Conservation (phyloP, 495 filamentous ascomycete species). For the Talaromyces liani region DNA sequence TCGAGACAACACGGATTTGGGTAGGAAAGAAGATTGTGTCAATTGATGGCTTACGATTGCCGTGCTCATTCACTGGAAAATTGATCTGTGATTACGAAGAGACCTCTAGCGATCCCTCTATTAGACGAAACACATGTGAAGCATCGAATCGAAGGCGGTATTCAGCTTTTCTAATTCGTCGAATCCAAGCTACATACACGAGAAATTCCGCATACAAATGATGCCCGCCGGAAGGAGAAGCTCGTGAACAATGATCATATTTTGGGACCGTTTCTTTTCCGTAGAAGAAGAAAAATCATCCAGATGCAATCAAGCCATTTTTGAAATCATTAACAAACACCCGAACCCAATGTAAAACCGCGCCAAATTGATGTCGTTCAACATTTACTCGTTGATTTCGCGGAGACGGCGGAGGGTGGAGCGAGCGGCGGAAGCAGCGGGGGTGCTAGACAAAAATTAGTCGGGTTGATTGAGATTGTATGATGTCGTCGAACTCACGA, state of each 20-base stretch:
- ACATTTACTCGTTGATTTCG: slow-evolving; percentile 88
- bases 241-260: slow-evolving; percentile 6
- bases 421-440: slow-evolving; percentile 90
- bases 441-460: slow-evolving; percentile 55
- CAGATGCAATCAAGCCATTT: slow-evolving; percentile 9
- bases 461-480: slow-evolving; percentile 12
- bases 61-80: too few species aligned
- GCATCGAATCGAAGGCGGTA: slow-evolving; percentile 4
- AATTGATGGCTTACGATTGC: neutral
- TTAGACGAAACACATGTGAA: neutral
- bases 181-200: slow-evolving; percentile 10
- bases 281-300: slow-evolving; percentile 3
- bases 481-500: slow-evolving; percentile 58
- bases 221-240: slow-evolving; percentile 9
- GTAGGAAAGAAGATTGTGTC: neutral
- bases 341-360: slow-evolving; percentile 30
- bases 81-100: neutral
- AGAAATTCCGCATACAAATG: slow-evolving; percentile 6
- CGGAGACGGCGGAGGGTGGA: slow-evolving; percentile 96
- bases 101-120: neutral
- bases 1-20: neutral
- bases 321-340: slow-evolving; percentile 6
- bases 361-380: slow-evolving; percentile 8
- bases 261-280: neutral
- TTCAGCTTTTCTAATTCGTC: slow-evolving; percentile 7